These are phyloP conservation scores for Penicillium sp. DNA, from an alignment of 2,329 filamentous ascomycete genomes.

Conservation along the genomic window DNA sequence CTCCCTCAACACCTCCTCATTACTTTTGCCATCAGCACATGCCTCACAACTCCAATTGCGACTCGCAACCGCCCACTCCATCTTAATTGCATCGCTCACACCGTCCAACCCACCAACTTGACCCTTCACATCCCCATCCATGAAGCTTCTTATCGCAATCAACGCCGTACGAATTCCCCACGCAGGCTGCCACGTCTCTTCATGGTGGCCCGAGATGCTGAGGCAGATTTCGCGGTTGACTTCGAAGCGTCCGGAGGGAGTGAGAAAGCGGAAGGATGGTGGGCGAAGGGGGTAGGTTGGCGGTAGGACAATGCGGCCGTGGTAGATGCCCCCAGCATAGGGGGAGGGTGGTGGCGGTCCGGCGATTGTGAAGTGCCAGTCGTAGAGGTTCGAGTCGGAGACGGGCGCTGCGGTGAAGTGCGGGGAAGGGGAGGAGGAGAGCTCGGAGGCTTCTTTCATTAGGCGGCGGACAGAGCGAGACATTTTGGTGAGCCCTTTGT, in stretches of 20 bases:
- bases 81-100: constrained; percentile 65
- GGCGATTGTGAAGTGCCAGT: constrained; percentile 98
- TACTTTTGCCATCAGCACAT: constrained; percentile 65
- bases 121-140: constrained; percentile 86
- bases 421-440: constrained; percentile 76
- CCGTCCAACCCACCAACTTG: constrained; percentile 90
- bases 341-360: constrained; percentile 80
- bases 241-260: constrained; percentile 90
- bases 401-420: constrained; percentile 82
- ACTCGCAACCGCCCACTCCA: constrained; percentile 71
- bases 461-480: constrained; percentile 44
- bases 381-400: constrained; percentile 87
- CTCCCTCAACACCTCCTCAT: constrained; percentile 75
- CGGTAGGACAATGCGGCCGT: constrained; percentile 91
- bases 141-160: constrained; percentile 79
- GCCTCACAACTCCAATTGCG: constrained; percentile 68
- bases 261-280: constrained; percentile 93
- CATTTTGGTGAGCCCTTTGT: constrained; percentile 19
- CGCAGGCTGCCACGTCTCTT: constrained; percentile 98
- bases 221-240: constrained; percentile 97
- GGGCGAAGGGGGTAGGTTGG: constrained; percentile 89
- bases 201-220: constrained; percentile 90
- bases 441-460: constrained; percentile 86
- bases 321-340: constrained; percentile 84
- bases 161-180: constrained; percentile 95